These are phyloP conservation scores for Lentithecium fluviatile DNA, from an alignment of 495 filamentous ascomycete genomes.

Conservation along the genomic window DNA sequence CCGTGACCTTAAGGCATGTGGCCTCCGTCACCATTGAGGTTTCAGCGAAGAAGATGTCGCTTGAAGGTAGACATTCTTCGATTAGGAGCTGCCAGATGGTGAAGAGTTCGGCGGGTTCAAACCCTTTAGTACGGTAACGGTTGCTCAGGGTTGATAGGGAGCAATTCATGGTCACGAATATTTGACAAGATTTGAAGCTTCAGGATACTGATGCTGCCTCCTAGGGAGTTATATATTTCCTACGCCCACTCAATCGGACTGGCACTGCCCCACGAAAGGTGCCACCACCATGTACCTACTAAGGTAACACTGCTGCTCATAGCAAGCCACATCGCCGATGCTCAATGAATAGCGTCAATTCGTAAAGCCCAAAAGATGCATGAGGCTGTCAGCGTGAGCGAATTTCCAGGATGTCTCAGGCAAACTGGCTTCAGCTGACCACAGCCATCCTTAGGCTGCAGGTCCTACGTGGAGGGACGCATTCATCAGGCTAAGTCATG, in stretches of 20 bases:
- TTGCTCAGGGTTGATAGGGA: constrained; percentile 1
- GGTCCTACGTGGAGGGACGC: no score
- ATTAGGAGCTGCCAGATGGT: neutral
- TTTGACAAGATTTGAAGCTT: neutral
- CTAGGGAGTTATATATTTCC: neutral
- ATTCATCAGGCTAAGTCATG: no score
- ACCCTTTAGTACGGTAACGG: constrained; percentile 17
- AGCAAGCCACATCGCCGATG: no score
- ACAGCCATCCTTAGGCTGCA: no score
- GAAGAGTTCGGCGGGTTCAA: constrained; percentile 6
- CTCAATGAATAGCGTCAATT: no score
- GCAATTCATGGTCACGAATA: neutral
- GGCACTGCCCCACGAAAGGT: no score
- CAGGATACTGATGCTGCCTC: neutral
- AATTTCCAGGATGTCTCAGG: no score
- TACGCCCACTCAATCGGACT: neutral
- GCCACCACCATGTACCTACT: no score
- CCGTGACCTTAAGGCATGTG: constrained; percentile 6
- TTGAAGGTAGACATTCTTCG: constrained; percentile 2
- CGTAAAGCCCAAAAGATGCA: no score
- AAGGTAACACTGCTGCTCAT: no score
- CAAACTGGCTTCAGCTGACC: no score
- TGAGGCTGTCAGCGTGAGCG: no score
- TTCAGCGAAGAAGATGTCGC: constrained; percentile 10
- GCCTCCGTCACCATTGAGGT: constrained; percentile 11